phyloP scores from a whole-genome alignment of 1,284 basidiomycete genomes.

The Leccinum pachyderme region DNA sequence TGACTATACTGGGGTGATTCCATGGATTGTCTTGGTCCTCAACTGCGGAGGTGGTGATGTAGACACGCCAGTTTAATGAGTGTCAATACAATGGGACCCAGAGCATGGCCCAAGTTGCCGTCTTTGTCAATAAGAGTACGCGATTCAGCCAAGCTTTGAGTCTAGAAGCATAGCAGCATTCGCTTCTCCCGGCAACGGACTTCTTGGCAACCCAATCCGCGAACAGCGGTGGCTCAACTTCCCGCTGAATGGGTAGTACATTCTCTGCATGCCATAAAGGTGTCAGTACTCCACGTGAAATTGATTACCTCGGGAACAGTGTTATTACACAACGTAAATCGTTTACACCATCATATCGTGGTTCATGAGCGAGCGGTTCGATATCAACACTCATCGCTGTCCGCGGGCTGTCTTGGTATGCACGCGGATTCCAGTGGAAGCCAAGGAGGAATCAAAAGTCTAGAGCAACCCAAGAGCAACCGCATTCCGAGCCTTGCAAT shows the following conservation, averaged over 20 bases:
- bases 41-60: constrained; percentile 9
- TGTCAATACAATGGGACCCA: background rate
- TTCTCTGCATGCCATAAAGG: background rate
- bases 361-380: background rate
- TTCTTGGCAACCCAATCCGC: constrained; percentile 27
- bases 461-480: constrained; percentile 4
- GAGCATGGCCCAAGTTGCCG: background rate
- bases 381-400: background rate
- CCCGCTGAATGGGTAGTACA: background rate
- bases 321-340: constrained; percentile 8
- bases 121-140: constrained; percentile 15
- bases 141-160: constrained; percentile 3
- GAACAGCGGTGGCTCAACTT: constrained; percentile 4
- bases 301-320: constrained; percentile 1
- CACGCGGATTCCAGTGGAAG: background rate
- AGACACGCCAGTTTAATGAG: constrained; percentile 6
- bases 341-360: background rate
- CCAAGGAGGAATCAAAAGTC: constrained; percentile 13
- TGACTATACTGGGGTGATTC: background rate
- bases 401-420: constrained; percentile 12
- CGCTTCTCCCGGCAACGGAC: constrained; percentile 3
- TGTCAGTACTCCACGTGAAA: background rate
- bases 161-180: background rate
- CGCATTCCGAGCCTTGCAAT: constrained; percentile 6
- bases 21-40: constrained; percentile 1